A percentile compares a stretch with the other conserved stretches of the same genome.
Evolutionary conservation across 2,329 filamentous ascomycete species (phyloP).

Genomic region (Clonostachys chloroleuca): DNA sequence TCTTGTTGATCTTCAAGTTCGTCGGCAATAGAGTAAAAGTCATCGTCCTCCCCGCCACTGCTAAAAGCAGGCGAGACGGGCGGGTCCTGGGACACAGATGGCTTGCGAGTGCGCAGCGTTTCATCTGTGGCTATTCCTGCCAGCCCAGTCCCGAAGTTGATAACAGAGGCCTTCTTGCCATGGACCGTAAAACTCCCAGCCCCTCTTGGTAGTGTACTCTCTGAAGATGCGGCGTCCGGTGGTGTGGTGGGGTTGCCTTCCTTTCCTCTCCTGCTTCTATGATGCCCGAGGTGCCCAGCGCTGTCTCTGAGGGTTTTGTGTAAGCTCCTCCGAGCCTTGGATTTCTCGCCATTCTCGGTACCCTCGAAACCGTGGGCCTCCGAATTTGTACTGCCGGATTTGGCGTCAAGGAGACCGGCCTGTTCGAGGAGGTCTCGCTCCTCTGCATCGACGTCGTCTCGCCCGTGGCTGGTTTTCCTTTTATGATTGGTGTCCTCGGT

Average conservation of each 20-base stretch:
- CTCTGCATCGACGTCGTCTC: constrained; percentile 55
- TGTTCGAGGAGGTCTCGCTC: constrained; percentile 67
- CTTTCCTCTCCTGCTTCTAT: constrained; percentile 72
- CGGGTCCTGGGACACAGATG: constrained; percentile 25
- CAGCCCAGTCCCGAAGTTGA: constrained; percentile 93
- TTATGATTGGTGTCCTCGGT: neutral
- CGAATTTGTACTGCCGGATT: constrained; percentile 16
- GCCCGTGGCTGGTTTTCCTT: constrained; percentile 6
- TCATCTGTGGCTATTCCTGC: constrained; percentile 73
- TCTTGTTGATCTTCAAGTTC: constrained; percentile 34
- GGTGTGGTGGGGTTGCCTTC: constrained; percentile 34
- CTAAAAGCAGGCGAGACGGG: constrained; percentile 26
- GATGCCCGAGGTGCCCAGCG: constrained; percentile 59
- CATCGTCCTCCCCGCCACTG: constrained; percentile 31
- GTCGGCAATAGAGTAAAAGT: constrained; percentile 48
- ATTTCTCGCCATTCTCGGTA: constrained; percentile 41
- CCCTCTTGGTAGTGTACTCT: constrained; percentile 71
- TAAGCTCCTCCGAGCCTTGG: constrained; percentile 76
- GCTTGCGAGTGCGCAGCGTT: constrained; percentile 59
- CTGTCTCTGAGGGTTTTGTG: constrained; percentile 86
- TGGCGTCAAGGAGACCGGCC: constrained; percentile 55
- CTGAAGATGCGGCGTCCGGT: constrained; percentile 35
- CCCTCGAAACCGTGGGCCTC: constrained; percentile 27
- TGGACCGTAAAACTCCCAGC: constrained; percentile 93
- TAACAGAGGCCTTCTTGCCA: constrained; percentile 95